Evolutionary conservation across 352 stramenopile species (phyloP).

Genomic region (Phytophthora aleatoria): DNA sequence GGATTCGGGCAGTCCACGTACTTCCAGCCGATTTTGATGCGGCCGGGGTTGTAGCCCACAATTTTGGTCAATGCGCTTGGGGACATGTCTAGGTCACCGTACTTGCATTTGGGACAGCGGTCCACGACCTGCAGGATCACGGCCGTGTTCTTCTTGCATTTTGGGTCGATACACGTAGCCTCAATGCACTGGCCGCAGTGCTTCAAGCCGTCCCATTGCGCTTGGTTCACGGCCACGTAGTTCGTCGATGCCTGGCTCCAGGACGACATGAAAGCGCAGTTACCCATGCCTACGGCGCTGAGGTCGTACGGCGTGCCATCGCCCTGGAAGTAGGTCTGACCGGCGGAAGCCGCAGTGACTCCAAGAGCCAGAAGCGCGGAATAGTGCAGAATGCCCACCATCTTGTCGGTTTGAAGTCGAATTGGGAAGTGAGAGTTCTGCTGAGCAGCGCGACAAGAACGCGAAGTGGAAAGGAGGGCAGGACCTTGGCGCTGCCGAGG

Average conservation of each 20-base stretch:
- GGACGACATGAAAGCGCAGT: slow-evolving; percentile 32
- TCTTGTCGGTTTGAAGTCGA: slow-evolving; percentile 24
- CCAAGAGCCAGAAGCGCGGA: slow-evolving; percentile 24
- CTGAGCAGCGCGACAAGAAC: slow-evolving; percentile 1
- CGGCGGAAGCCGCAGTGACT: slow-evolving; percentile 14
- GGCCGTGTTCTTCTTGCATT: slow-evolving; percentile 28
- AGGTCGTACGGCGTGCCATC: slow-evolving; percentile 29
- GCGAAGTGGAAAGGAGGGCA: slow-evolving; percentile 23
- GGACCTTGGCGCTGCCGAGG: slow-evolving; percentile 6
- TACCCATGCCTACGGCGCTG: slow-evolving; percentile 16
- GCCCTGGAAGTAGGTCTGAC: slow-evolving; percentile 25
- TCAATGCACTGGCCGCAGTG: slow-evolving; percentile 37
- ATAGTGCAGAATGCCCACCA: slow-evolving; percentile 27
- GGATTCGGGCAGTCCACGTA: slow-evolving; percentile 36
- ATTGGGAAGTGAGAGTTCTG: slow-evolving; percentile 19
- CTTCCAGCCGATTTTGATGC: slow-evolving; percentile 37
- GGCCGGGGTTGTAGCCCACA: slow-evolving; percentile 30
- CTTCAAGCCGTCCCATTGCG: slow-evolving; percentile 29
- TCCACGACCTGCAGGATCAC: slow-evolving; percentile 35
- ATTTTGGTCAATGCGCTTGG: slow-evolving; percentile 31
- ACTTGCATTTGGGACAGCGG: slow-evolving; percentile 27
- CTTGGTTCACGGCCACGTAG: slow-evolving; percentile 36
- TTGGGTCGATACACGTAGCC: slow-evolving; percentile 31
- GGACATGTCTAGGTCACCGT: slow-evolving; percentile 34
- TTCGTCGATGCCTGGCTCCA: slow-evolving; percentile 29